phyloP scores from a whole-genome alignment of 108 stramenopile genomes.

The Stephanodiscus minutulus region DNA sequence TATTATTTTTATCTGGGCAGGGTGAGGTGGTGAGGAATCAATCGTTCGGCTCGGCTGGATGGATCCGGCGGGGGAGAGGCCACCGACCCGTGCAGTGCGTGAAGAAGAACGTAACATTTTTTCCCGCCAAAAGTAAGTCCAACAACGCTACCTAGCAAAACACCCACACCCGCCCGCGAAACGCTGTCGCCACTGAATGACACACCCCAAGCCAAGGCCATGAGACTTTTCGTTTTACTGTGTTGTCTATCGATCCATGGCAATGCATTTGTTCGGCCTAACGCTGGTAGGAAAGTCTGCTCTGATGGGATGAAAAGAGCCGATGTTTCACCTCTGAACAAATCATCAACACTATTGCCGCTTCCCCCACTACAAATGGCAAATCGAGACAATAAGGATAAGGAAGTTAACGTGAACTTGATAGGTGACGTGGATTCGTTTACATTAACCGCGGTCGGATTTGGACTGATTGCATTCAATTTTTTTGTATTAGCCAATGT shows the following conservation, averaged over 20 bases:
- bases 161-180: too few relatives aligned
- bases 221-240: slow-evolving; percentile 13
- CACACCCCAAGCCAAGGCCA: background rate
- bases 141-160: too few relatives aligned
- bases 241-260: background rate
- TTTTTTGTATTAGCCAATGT: slow-evolving; percentile 84
- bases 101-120: too few relatives aligned
- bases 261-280: slow-evolving; percentile 6
- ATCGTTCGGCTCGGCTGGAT: too few relatives aligned
- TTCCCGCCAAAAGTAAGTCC: too few relatives aligned
- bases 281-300: background rate
- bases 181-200: too few relatives aligned
- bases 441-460: slow-evolving; percentile 80
- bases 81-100: too few relatives aligned
- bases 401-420: slow-evolving; percentile 67
- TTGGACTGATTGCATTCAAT: slow-evolving; percentile 84
- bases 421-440: slow-evolving; percentile 69
- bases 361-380: background rate
- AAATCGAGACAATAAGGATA: slow-evolving; percentile 28
- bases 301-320: background rate
- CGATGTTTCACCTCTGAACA: background rate
- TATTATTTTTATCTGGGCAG: too few relatives aligned
- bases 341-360: background rate
- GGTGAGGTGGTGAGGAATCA: too few relatives aligned
- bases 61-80: too few relatives aligned